phyloP scores from a whole-genome alignment of 768 basidiomycete genomes.

The Leccinellum rugosiceps region DNA sequence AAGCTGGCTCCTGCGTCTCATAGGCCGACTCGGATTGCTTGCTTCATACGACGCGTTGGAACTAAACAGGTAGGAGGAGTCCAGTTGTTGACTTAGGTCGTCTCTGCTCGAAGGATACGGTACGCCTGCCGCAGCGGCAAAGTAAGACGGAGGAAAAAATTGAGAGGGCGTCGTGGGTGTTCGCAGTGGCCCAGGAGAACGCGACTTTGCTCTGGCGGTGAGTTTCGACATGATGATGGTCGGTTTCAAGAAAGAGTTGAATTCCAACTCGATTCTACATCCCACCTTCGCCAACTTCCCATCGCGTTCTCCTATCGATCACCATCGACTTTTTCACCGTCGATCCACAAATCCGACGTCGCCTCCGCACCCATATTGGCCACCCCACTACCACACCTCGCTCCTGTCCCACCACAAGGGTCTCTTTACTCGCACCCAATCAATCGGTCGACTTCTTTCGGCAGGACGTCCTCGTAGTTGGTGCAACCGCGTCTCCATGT shows the following conservation, averaged over 20 bases:
- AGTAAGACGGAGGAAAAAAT: slow-evolving; percentile 55
- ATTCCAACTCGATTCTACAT: too few relatives aligned
- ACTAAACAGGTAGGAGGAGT: slow-evolving; percentile 3
- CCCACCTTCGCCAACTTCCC: too few relatives aligned
- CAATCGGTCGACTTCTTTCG: too few relatives aligned
- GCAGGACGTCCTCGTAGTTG: too few relatives aligned
- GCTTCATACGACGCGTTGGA: slow-evolving; percentile 16
- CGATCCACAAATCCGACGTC: too few relatives aligned
- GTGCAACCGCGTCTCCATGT: too few relatives aligned
- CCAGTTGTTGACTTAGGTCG: slow-evolving; percentile 5
- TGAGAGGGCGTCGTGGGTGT: slow-evolving; percentile 31
- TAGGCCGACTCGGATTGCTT: not conserved
- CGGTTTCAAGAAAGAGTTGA: not conserved
- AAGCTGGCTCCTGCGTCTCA: slow-evolving; percentile 39
- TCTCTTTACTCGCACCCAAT: too few relatives aligned
- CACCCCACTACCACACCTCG: too few relatives aligned
- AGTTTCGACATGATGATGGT: slow-evolving; percentile 11
- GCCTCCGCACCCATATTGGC: too few relatives aligned
- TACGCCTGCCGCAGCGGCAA: slow-evolving; percentile 49
- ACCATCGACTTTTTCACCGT: too few relatives aligned
- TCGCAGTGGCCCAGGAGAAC: slow-evolving; percentile 38
- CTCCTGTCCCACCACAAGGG: too few relatives aligned
- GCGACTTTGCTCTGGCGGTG: slow-evolving; percentile 34
- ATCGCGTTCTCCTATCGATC: too few relatives aligned
- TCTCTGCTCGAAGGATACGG: slow-evolving; percentile 17